Evolutionary conservation across 768 basidiomycete genomes (phyloP).

Genomic region (Hirschioporus abietinus): DNA sequence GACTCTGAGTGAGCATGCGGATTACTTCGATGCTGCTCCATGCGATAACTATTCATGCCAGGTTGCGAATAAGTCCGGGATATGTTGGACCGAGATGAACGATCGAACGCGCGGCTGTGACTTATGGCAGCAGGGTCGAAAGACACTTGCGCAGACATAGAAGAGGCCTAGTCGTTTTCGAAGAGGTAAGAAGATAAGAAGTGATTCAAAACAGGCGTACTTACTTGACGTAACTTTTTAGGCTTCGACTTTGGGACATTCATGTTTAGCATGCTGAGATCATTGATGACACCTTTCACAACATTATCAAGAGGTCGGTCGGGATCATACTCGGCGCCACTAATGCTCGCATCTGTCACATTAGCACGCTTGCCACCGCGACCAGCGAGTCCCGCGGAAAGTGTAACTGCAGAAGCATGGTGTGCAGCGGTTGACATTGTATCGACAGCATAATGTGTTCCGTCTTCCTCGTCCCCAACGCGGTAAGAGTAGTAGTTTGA

Average conservation of each 20-base stretch:
- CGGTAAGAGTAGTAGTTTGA: conserved; percentile 31
- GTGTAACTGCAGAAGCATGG: conserved; percentile 83
- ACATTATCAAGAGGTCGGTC: conserved; percentile 73
- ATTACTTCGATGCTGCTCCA: background rate
- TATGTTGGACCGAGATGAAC: background rate
- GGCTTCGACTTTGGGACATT: conserved; percentile 49
- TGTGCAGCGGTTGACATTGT: conserved; percentile 83
- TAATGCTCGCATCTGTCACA: conserved; percentile 40
- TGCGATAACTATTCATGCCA: background rate
- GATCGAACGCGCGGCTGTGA: background rate
- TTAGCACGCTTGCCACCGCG: conserved; percentile 46
- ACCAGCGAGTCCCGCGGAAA: conserved; percentile 73
- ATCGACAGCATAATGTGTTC: conserved; percentile 52
- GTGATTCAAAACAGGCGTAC: conserved; percentile 17
- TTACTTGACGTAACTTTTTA: conserved; percentile 44
- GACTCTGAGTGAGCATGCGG: background rate
- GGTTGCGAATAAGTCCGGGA: background rate
- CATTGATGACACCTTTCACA: conserved; percentile 54
- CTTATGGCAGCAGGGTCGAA: conserved; percentile 41
- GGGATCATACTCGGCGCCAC: conserved; percentile 82
- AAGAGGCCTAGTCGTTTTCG: conserved; percentile 1
- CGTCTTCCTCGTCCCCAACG: conserved; percentile 53
- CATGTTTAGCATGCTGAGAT: conserved; percentile 50
- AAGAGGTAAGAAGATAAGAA: conserved; percentile 8
- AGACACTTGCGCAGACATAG: conserved; percentile 28